Percentiles rank a stretch among this genome's conserved stretches.
These are phyloP conservation scores for Phialophora macrospora DNA, from an alignment of 2,329 filamentous ascomycete species.

Conservation along the genomic window DNA sequence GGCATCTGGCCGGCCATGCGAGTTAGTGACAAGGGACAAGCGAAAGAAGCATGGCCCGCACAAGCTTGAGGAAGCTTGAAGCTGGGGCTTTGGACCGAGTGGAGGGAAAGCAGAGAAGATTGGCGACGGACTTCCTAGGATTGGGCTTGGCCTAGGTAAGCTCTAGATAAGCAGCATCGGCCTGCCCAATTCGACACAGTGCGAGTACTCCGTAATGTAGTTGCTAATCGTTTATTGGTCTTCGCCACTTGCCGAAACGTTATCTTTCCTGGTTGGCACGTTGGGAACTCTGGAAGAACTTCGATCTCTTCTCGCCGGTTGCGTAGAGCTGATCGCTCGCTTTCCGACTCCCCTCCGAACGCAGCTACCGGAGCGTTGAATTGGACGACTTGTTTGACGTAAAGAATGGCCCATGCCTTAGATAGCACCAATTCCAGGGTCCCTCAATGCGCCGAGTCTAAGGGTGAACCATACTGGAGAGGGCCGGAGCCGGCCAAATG, in stretches of 20 bases:
- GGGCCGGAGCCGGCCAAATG: neutral
- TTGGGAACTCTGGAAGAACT: too few relatives aligned
- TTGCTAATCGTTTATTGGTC: constrained; percentile 10
- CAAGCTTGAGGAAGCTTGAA: constrained; percentile 18
- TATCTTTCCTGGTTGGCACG: too few relatives aligned
- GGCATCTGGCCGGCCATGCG: neutral
- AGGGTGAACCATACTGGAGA: neutral
- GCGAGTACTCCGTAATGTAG: neutral
- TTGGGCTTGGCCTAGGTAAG: neutral
- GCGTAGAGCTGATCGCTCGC: too few relatives aligned
- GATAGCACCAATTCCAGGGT: neutral
- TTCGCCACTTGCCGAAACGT: constrained; percentile 14
- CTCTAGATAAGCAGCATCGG: constrained; percentile 9
- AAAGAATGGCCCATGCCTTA: too few relatives aligned
- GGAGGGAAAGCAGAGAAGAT: neutral
- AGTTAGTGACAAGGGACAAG: neutral
- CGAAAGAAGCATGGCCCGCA: constrained; percentile 9
- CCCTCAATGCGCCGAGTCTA: neutral
- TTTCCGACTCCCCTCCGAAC: too few relatives aligned
- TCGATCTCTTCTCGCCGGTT: neutral
- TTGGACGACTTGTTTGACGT: too few relatives aligned
- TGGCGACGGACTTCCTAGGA: neutral
- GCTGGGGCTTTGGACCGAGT: neutral
- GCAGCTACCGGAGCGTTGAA: too few relatives aligned
- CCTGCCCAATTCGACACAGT: constrained; percentile 20